Evolutionary conservation across 352 stramenopile species (phyloP).

Genomic region (Globisporangium takayamanum): DNA sequence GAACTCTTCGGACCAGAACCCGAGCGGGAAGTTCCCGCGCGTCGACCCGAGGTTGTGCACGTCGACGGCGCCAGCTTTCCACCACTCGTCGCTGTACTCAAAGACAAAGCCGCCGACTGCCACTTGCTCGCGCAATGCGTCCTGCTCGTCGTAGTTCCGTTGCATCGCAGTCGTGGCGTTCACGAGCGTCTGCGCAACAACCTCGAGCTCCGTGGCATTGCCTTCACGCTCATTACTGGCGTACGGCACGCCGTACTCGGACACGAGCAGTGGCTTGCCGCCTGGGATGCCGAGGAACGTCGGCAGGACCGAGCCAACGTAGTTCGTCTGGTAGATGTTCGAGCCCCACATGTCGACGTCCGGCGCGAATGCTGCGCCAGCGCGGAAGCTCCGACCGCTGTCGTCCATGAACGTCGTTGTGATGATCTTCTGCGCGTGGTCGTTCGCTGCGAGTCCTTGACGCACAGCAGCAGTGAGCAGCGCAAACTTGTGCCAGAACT

Average conservation of each 20-base stretch:
- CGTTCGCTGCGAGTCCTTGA: slow-evolving; percentile 34
- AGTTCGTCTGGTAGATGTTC: slow-evolving; percentile 70
- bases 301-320: slow-evolving; percentile 44
- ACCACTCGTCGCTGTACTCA: slow-evolving; percentile 77
- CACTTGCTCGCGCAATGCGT: slow-evolving; percentile 41
- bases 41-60: slow-evolving; percentile 42
- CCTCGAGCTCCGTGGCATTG: slow-evolving; percentile 28
- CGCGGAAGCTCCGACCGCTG: slow-evolving; percentile 35
- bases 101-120: slow-evolving; percentile 67
- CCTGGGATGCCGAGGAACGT: slow-evolving; percentile 36
- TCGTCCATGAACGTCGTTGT: slow-evolving; percentile 76
- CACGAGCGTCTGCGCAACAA: slow-evolving; percentile 34
- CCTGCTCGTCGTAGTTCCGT: slow-evolving; percentile 40
- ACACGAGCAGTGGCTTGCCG: slow-evolving; percentile 45
- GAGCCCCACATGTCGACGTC: slow-evolving; percentile 70
- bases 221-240: slow-evolving; percentile 37
- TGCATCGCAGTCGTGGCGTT: slow-evolving; percentile 50
- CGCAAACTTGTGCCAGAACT: slow-evolving; percentile 63
- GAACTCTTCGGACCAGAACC: slow-evolving; percentile 57
- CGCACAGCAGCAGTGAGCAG: slow-evolving; percentile 44
- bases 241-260: slow-evolving; percentile 63
- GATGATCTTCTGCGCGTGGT: slow-evolving; percentile 59
- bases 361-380: slow-evolving; percentile 32
- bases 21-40: slow-evolving; percentile 52
- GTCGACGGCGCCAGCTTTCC: slow-evolving; percentile 46